Conservation (phyloP, 2,329 filamentous ascomycete species). For the Phialophora expanda region DNA sequence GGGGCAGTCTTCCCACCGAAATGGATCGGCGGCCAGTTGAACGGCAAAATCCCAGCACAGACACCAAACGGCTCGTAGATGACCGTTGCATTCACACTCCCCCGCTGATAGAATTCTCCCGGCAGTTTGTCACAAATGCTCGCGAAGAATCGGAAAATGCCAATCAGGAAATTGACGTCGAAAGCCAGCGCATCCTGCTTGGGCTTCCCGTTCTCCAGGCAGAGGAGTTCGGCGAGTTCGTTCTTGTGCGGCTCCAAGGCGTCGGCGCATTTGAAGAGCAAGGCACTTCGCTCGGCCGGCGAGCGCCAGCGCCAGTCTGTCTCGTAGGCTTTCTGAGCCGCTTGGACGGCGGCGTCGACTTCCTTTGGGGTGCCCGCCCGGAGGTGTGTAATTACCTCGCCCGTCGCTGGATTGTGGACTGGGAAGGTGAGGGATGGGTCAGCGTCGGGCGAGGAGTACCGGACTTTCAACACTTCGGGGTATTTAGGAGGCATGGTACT, state of each 20-base stretch:
- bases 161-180: conserved; percentile 36
- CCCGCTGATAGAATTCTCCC: conserved; percentile 23
- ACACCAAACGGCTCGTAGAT: conserved; percentile 31
- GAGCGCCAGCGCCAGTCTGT: conserved; percentile 26
- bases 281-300: conserved; percentile 15
- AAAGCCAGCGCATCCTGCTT: conserved; percentile 32
- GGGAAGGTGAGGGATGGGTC: conserved; percentile 26
- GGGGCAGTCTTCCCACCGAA: conserved; percentile 46
- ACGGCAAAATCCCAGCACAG: conserved; percentile 60
- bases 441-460: conserved; percentile 9
- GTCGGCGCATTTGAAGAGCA: conserved; percentile 26
- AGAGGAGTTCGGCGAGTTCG: conserved; percentile 39
- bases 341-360: conserved; percentile 23
- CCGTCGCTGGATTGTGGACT: conserved; percentile 32
- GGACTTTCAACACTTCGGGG: conserved; percentile 8
- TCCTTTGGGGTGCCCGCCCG: conserved; percentile 13
- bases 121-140: conserved; percentile 34
- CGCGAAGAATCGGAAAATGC: conserved; percentile 39
- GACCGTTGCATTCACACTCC: conserved; percentile 20
- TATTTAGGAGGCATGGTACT: conserved; percentile 8
- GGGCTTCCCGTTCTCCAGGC: conserved; percentile 41
- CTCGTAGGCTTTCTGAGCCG: conserved; percentile 25
- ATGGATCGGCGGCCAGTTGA: conserved; percentile 59
- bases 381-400: conserved; percentile 25
- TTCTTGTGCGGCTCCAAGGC: conserved; percentile 28